A percentile compares a stretch with the other conserved stretches of the same genome.
Evolutionary conservation across 2,329 filamentous ascomycete species (phyloP).

Genomic region (Helotiales sp.): DNA sequence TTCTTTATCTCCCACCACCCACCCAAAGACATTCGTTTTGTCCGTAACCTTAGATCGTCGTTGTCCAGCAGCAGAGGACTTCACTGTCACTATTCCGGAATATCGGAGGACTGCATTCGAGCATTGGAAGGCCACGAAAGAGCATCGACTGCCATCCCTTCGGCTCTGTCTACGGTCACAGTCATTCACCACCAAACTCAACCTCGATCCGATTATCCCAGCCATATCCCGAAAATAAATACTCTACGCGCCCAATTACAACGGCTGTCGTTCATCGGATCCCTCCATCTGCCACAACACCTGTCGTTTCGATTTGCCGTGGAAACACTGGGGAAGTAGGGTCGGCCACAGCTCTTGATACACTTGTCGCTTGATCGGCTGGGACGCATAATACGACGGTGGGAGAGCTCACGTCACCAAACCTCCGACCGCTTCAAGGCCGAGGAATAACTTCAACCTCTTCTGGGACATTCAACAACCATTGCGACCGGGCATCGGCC

Average conservation of each 20-base stretch:
- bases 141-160: not conserved
- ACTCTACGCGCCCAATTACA: slow-evolving; percentile 12
- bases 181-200: not conserved
- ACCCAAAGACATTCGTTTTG: slow-evolving; percentile 14
- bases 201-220: not conserved
- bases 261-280: slow-evolving; percentile 1
- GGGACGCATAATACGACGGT: slow-evolving; percentile 10
- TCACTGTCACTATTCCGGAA: slow-evolving; percentile 1
- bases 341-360: slow-evolving; percentile 12
- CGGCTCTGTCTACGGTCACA: not conserved
- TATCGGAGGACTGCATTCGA: not conserved
- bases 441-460: slow-evolving; percentile 12
- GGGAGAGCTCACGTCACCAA: slow-evolving; percentile 15
- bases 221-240: not conserved
- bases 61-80: slow-evolving; percentile 4
- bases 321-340: slow-evolving; percentile 8
- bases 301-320: slow-evolving; percentile 20
- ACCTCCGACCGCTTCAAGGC: slow-evolving; percentile 2
- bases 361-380: slow-evolving; percentile 20
- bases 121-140: not conserved
- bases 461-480: not conserved
- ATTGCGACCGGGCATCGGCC: slow-evolving; percentile 14
- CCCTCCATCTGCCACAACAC: slow-evolving; percentile 8
- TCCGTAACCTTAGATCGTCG: not conserved
- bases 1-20: slow-evolving; percentile 16